These are phyloP conservation scores for Xylariaceae sp. DNA, from an alignment of 2,329 filamentous ascomycete genomes.

Conservation along the genomic window DNA sequence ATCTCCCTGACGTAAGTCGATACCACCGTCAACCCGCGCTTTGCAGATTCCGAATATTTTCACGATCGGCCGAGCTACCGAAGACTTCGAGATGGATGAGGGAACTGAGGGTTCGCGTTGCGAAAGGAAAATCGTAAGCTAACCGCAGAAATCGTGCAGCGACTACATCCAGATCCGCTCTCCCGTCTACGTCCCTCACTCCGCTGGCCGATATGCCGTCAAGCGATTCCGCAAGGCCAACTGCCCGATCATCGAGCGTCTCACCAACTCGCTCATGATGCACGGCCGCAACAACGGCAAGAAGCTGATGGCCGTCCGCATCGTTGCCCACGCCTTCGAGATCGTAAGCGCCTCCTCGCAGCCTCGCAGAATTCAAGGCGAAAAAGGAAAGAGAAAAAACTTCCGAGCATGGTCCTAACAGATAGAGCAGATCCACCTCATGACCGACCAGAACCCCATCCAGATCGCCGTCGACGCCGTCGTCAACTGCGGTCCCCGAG, in stretches of 20 bases:
- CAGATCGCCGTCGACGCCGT: conserved; percentile 99
- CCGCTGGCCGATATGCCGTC: conserved; percentile 93
- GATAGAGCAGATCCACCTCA: conserved; percentile 91
- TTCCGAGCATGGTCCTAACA: conserved; percentile 10
- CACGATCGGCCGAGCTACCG: conserved; percentile 6
- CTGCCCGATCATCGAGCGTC: conserved; percentile 99
- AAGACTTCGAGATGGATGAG: conserved; percentile 5
- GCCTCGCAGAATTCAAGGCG: no score
- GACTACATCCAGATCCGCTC: conserved; percentile 99
- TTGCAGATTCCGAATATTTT: conserved; percentile 6
- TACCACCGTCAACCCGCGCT: conserved; percentile 9
- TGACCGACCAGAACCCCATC: conserved; percentile 99
- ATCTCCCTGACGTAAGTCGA: conserved; percentile 95
- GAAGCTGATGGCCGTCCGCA: conserved; percentile 99
- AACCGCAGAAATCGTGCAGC: conserved; percentile 45
- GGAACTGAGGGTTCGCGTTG: no score
- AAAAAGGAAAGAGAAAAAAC: conserved; percentile 2
- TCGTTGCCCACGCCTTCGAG: conserved; percentile 98
- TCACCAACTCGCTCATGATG: conserved; percentile 99
- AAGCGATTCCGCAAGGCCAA: conserved; percentile 99
- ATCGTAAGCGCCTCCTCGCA: conserved; percentile 74
- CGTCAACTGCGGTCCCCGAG: conserved; percentile 99
- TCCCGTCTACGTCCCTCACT: conserved; percentile 98
- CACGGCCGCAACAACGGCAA: conserved; percentile 99
- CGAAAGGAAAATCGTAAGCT: conserved; percentile 20